These are phyloP conservation scores for Candida boidinii DNA, from an alignment of 805 yeast genomes.

Conservation along the genomic window DNA sequence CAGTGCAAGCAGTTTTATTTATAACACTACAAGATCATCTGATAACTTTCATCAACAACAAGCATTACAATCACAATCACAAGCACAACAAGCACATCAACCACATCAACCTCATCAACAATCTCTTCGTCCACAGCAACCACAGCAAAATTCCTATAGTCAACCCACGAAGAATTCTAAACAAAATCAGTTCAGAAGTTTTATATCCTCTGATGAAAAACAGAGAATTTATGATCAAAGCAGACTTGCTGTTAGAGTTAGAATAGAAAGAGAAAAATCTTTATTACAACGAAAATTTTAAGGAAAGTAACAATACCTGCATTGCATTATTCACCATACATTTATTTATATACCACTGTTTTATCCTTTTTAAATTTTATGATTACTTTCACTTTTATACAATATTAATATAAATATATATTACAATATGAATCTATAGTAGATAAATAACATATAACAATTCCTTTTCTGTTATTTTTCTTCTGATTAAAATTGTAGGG, in stretches of 20 bases:
- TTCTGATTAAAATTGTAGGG: constrained; percentile 22
- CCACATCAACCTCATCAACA: too few species aligned
- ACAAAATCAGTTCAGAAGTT: too few species aligned
- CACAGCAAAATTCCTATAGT: too few species aligned
- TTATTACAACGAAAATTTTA: too few species aligned
- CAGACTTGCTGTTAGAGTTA: constrained; percentile 22
- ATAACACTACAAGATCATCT: constrained; percentile 3
- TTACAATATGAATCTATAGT: neutral
- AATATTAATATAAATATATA: neutral
- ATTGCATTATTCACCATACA: neutral
- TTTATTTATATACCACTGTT: neutral
- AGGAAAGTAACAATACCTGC: neutral
- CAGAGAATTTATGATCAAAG: constrained; percentile 21
- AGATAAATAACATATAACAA: neutral
- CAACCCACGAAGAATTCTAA: too few species aligned
- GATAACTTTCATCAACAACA: constrained; percentile 5
- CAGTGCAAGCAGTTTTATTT: too few species aligned
- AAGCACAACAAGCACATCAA: too few species aligned
- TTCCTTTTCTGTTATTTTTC: neutral
- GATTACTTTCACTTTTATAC: neutral
- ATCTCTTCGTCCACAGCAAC: too few species aligned
- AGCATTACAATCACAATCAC: constrained; percentile 11
- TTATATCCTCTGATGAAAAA: constrained; percentile 21
- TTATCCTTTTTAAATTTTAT: neutral
- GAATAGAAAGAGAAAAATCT: constrained; percentile 25